These are phyloP conservation scores for Calonectria pseudoturangicola DNA, from an alignment of 2,329 filamentous ascomycete species.

Conservation along the genomic window DNA sequence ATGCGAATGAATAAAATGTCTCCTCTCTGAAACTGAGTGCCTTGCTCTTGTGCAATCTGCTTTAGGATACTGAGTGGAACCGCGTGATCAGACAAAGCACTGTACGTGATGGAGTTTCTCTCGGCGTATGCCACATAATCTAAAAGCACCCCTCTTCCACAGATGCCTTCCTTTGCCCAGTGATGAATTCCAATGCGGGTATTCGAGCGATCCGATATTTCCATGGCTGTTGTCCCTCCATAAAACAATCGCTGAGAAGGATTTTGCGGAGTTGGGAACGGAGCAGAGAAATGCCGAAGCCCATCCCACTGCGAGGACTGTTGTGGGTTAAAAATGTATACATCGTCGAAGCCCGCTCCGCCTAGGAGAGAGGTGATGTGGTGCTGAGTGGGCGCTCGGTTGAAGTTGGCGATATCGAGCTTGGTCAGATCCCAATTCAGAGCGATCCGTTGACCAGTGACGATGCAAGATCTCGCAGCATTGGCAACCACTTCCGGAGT, in stretches of 20 bases:
- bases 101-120: slow-evolving; percentile 25
- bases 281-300: slow-evolving; percentile 68
- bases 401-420: slow-evolving; percentile 72
- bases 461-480: slow-evolving; percentile 69
- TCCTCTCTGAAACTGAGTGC: slow-evolving; percentile 26
- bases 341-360: slow-evolving; percentile 68
- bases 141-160: slow-evolving; percentile 35
- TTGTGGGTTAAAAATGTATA: slow-evolving; percentile 70
- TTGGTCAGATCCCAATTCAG: slow-evolving; percentile 75
- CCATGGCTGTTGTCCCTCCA: slow-evolving; percentile 65
- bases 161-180: slow-evolving; percentile 61
- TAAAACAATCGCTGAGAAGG: slow-evolving; percentile 66
- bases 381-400: slow-evolving; percentile 69
- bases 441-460: slow-evolving; percentile 69
- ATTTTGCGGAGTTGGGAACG: slow-evolving; percentile 58
- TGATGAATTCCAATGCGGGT: slow-evolving; percentile 68
- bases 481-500: slow-evolving; percentile 70
- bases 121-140: slow-evolving; percentile 37
- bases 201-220: slow-evolving; percentile 66
- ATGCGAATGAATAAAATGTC: slow-evolving; percentile 41
- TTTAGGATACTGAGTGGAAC: slow-evolving; percentile 27
- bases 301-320: slow-evolving; percentile 73
- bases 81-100: slow-evolving; percentile 34
- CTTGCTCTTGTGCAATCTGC: slow-evolving; percentile 28
- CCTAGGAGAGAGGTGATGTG: slow-evolving; percentile 69